Conservation (phyloP, 2,329 filamentous ascomycete species). For the Curvularia eragrostidis region DNA sequence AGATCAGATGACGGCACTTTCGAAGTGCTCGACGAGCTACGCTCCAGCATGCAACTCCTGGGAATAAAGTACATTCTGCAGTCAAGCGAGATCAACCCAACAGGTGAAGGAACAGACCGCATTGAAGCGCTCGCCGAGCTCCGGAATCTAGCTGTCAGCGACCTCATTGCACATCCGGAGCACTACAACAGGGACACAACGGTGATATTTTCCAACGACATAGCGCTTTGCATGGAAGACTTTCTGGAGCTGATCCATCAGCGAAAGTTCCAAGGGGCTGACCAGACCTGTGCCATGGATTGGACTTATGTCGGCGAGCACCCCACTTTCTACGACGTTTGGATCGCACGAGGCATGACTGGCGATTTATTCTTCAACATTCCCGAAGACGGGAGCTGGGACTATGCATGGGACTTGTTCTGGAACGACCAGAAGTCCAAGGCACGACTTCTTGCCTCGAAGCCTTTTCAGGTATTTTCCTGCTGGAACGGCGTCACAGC, state of each 20-base stretch:
- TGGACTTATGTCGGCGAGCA: conserved; percentile 57
- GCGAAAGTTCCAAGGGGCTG: conserved; percentile 54
- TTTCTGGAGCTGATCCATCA: conserved; percentile 64
- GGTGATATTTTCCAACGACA: conserved; percentile 85
- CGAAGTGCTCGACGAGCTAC: conserved; percentile 57
- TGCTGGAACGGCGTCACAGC: conserved; percentile 67
- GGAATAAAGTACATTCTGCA: conserved; percentile 54
- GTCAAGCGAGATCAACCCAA: conserved; percentile 55
- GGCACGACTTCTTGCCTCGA: conserved; percentile 41
- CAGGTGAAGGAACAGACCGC: conserved; percentile 43
- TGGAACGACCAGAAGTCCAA: conserved; percentile 55
- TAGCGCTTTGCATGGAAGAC: conserved; percentile 60
- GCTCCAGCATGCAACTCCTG: conserved; percentile 44
- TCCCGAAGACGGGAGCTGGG: conserved; percentile 58
- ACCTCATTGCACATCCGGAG: conserved; percentile 66
- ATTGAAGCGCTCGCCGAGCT: conserved; percentile 59
- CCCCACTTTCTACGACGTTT: conserved; percentile 65
- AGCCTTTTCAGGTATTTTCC: conserved; percentile 66
- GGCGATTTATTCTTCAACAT: conserved; percentile 65
- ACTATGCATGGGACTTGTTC: conserved; percentile 49
- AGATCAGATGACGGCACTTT: conserved; percentile 62
- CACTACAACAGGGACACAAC: conserved; percentile 96
- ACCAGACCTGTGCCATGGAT: conserved; percentile 67
- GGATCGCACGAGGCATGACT: conserved; percentile 60
- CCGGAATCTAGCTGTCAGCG: conserved; percentile 61